Evolutionary conservation across 441 rosid species (phyloP), one percentile per base, ranked within the genome.

Genomic region (Brassica hybrid): DNA sequence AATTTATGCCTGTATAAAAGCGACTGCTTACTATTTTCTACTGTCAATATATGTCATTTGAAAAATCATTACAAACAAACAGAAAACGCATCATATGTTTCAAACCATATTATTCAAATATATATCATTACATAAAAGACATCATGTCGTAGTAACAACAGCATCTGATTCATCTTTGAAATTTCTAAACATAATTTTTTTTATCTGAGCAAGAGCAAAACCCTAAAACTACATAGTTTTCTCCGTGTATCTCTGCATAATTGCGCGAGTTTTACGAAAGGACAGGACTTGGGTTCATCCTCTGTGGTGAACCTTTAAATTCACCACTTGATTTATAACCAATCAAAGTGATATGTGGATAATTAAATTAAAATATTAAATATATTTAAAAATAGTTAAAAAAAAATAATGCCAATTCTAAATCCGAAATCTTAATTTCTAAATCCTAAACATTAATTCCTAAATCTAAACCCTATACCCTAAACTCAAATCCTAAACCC

Each of bases 51-150:
- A 30, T 45, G 73, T 77, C 72, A 60, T 71, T 60, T 14, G 21
- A 59, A 67, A 41, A 60, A 78, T 78, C 69, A 36, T 78, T 50
- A 67, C 50, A 72, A 66, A 23, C 58, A 48, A 78, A 12, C 21
- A 72, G 23, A 21, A 45, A 72, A 72, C 32, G 30, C 34, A 60
- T 5, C 50, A 58, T 45, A 17, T 17, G 30, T 56, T 63, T 7
- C 5, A 14, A 76, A 38, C 70, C 7, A 1, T 7, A 6, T 34
- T 7, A 7, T 34, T 34, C 9, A 7, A 34, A 34, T 34, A 34
- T 6, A 34, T 34, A 34, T 25, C 68, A 43, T 13, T 8, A 27
- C 23, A 38, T 6, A 61, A 68, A 17, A 45, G 8, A 61, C 19
- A 2, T 60, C 50, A 32, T 18, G 41, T 68, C 16, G 10, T 45